Evolutionary conservation across 164 flowering plant species (phyloP).

Genomic region (Nelumbo lutea): DNA sequence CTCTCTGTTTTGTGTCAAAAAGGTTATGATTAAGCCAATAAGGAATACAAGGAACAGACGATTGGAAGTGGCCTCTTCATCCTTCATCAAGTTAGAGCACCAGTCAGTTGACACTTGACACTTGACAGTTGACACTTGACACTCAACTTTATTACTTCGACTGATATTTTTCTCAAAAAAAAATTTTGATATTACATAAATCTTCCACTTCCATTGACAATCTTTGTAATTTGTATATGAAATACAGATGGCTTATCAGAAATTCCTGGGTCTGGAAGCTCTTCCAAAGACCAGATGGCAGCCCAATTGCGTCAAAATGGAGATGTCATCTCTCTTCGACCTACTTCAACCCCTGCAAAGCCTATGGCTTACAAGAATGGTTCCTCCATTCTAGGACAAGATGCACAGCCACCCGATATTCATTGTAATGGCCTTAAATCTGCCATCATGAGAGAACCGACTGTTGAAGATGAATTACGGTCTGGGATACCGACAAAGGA

Average conservation of each 20-base stretch:
- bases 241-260: constrained; percentile 44
- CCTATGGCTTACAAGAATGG: constrained; percentile 26
- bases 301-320: constrained; percentile 33
- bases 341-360: constrained; percentile 32
- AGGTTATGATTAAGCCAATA: too few relatives aligned
- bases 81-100: too few relatives aligned
- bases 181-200: background rate
- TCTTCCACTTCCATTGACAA: constrained; percentile 5
- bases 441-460: constrained; percentile 28
- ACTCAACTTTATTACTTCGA: too few relatives aligned
- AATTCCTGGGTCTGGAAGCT: constrained; percentile 26
- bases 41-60: too few relatives aligned
- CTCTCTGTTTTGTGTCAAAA: too few relatives aligned
- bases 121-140: too few relatives aligned
- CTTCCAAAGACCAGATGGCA: constrained; percentile 37
- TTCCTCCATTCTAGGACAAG: constrained; percentile 30
- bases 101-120: too few relatives aligned
- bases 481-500: constrained; percentile 38
- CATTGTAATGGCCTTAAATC: constrained; percentile 30
- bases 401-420: constrained; percentile 23
- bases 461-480: constrained; percentile 37
- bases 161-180: too few relatives aligned
- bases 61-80: too few relatives aligned
- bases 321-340: constrained; percentile 31
- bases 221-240: background rate